Evolutionary conservation across 495 filamentous ascomycete species (phyloP), one percentile per base, ranked within the genome.

Genomic region (Penicillium alfredii): DNA sequence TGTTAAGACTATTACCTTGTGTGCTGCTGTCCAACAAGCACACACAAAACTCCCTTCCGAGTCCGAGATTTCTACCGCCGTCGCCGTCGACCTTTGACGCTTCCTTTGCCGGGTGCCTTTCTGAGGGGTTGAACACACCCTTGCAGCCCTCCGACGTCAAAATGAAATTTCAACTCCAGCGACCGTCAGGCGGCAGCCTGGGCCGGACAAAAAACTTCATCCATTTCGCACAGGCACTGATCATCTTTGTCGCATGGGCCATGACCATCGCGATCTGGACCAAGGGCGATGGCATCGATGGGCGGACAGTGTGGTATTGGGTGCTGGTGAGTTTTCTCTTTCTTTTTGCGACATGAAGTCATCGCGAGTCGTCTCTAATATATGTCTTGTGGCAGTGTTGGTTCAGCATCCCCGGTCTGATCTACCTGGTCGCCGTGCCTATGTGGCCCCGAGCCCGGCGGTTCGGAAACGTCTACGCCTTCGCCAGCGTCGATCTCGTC

Each of bases 401-500:
- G 76, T 61, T 94, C 41, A 81, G 78, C 38, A 72, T 88, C 36
- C 88, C 88, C 4, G 84, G 78, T 15, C 74, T 92, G 43, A 74
- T 95, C 40, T 97, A 89, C 58, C 73, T 90, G 38, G 74, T 78
- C 33, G 84, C 88, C 67, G 78, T 87, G 4, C 88, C 87, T 15
- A 80, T 86, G 52, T 95, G 86, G 69, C 72, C 78, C n/a, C 80
- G 88, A 40, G 84, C 88, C 18, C 73, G 76, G 18, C 80, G 78
- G 49, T 77, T 88, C 44, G 84, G 84, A 29, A 80, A 94, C 46
- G 81, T 86, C 7, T 88, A 92, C 55, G 87, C 76, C 34, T 86
- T 94, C 60, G 75, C 82, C 12, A 71, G 70, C 4, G 63, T 93
- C 29, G 90, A 97, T 55, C 61, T 68, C 3, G 33, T 90, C 18